Base-by-base conservation (phyloP, 78 protist genomes). In the Dictyostelium firmibasis region DNA sequence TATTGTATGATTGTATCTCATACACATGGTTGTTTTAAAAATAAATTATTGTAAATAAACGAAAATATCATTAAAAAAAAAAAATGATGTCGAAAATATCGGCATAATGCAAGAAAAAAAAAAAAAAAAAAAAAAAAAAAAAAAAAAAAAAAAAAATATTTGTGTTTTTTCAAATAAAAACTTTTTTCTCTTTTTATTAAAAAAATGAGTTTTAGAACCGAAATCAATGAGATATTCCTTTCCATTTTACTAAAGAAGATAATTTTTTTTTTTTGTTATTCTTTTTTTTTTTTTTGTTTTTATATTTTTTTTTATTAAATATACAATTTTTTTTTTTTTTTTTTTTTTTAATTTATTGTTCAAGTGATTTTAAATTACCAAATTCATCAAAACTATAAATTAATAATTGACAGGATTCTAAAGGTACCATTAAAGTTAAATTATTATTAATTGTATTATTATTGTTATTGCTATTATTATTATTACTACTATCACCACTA, bases 391-490 rank as follows among this genome's bases (percentile, higher is more conserved):
- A 64, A 33, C 69, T 89, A 69, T 81, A 89, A 11, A 89, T 78
- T 81, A 89, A 27, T 16, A 89, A 20, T 89, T 89, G 94, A 89
- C 94, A 89, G 13, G 81, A 60, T 70, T 89, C 87, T 3, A 89
- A 47, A 2, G 83, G 57, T 23, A 89, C 94, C n/a, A 89, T 16
- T 18, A 89, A 20, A 10, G 83, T 53, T 25, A 86, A 50, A 33
- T 47, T 67, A 35, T 31, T 60, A 33, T 29, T 47, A 18, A 50
- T 33, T 10, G 25, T 14, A 43, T 31, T 50, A 4, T 23, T 10
- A 13, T 29, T 38, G 5, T 20, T 25, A 33, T 35, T 33, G n/a
- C 11, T 72, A 38, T 76, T 76, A 23, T 20, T 75, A 75, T 20
- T 35, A 31, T 23, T 25, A 35, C 36, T 75, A 72, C 16, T 31